Conservation (phyloP, 2,329 filamentous ascomycete genomes). For the Beauveria asiatica region DNA sequence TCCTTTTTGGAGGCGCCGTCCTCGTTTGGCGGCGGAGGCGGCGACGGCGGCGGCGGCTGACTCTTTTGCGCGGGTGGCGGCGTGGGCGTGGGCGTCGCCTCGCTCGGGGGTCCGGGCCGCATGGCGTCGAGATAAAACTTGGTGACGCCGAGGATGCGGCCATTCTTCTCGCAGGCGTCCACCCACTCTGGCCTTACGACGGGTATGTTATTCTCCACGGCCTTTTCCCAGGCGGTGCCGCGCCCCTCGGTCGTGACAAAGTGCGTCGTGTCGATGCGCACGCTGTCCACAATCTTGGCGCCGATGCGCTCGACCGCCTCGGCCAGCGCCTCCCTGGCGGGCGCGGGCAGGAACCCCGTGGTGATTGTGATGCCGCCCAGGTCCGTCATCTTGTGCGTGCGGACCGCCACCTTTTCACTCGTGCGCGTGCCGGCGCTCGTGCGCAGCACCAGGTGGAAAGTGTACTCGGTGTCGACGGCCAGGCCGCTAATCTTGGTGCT, state of each 20-base stretch:
- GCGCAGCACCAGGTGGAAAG: constrained; percentile 83
- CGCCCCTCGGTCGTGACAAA: constrained; percentile 94
- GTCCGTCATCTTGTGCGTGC: constrained; percentile 98
- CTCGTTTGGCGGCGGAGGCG: constrained; percentile 11
- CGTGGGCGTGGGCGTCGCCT: constrained; percentile 22
- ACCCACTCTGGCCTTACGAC: constrained; percentile 97
- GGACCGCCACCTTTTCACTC: constrained; percentile 75
- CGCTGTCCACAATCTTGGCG: constrained; percentile 79
- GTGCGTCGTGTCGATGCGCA: constrained; percentile 95
- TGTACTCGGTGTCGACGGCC: constrained; percentile 93
- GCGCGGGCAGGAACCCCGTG: constrained; percentile 70
- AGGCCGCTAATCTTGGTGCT: constrained; percentile 95
- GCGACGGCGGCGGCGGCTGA: constrained; percentile 18
- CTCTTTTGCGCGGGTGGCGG: constrained; percentile 28
- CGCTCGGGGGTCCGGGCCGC: constrained; percentile 34
- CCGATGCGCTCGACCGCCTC: constrained; percentile 80
- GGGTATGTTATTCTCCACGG: constrained; percentile 94
- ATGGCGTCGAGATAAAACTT: constrained; percentile 91
- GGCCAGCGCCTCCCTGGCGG: constrained; percentile 63
- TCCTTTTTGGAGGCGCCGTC: constrained; percentile 9
- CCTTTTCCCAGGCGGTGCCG: constrained; percentile 89
- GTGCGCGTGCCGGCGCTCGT: constrained; percentile 83
- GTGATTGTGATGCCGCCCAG: constrained; percentile 86
- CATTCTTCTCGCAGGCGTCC: constrained; percentile 88
- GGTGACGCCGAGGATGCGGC: constrained; percentile 85